phyloP scores from a whole-genome alignment of 2,329 filamentous ascomycete genomes.

The Akanthomyces dipterigenus region DNA sequence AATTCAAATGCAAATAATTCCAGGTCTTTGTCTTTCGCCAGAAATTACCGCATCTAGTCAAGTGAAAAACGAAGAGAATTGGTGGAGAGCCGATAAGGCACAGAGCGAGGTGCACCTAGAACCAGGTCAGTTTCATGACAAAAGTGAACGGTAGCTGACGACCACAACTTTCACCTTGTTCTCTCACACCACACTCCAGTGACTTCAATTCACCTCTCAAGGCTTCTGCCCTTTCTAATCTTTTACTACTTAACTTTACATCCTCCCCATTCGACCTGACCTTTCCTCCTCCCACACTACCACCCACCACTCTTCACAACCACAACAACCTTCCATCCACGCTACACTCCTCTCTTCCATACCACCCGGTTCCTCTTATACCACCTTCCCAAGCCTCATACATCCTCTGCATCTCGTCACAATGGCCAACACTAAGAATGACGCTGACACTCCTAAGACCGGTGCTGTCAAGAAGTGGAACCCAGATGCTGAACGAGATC shows the following conservation, averaged over 20 bases:
- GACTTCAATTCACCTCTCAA: neutral
- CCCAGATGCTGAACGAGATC: slow-evolving; percentile 29
- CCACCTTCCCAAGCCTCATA: neutral
- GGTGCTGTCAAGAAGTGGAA: slow-evolving; percentile 29
- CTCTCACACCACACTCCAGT: neutral
- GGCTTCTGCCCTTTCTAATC: neutral
- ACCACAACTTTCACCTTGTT: neutral
- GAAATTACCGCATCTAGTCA: neutral
- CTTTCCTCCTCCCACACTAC: neutral
- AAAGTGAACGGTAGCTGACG: neutral
- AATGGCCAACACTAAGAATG: slow-evolving; percentile 4
- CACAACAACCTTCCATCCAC: neutral
- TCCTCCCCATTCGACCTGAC: neutral
- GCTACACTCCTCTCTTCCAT: neutral
- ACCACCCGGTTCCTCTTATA: neutral
- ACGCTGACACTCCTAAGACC: slow-evolving; percentile 10
- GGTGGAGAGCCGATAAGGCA: neutral
- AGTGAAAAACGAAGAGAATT: neutral
- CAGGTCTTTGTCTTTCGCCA: neutral
- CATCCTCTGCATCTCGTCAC: neutral
- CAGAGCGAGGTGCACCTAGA: neutral
- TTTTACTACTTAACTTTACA: neutral
- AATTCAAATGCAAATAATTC: neutral
- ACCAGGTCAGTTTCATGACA: neutral
- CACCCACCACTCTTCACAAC: neutral